A percentile compares a stretch with the other conserved stretches of the same genome.
These are phyloP conservation scores for Pulveroboletus sp. DNA, from an alignment of 768 basidiomycete genomes.

Conservation along the genomic window DNA sequence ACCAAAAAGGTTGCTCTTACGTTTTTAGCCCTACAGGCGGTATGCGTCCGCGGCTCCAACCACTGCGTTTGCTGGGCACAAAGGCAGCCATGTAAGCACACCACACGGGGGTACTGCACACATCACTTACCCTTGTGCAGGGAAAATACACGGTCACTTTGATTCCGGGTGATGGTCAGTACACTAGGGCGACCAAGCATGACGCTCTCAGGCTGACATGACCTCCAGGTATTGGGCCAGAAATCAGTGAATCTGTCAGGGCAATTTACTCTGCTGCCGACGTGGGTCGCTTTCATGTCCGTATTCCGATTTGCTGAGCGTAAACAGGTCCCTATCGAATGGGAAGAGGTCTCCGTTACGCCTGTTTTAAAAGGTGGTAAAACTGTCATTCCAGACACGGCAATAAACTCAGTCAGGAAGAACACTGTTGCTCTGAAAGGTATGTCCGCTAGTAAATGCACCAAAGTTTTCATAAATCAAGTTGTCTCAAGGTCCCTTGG, in stretches of 20 bases:
- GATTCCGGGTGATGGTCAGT: constrained; percentile 91
- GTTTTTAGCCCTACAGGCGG: constrained; percentile 48
- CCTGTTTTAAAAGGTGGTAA: constrained; percentile 93
- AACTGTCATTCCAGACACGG: constrained; percentile 92
- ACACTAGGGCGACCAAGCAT: constrained; percentile 5
- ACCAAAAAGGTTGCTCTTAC: constrained; percentile 9
- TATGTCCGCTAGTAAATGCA: constrained; percentile 28
- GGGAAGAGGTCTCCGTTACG: constrained; percentile 98
- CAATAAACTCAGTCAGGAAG: constrained; percentile 89
- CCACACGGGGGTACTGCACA: background rate
- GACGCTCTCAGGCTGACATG: constrained; percentile 18
- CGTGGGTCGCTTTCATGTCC: constrained; percentile 38
- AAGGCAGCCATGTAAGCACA: constrained; percentile 74
- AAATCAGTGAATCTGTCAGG: constrained; percentile 96
- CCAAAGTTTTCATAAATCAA: constrained; percentile 11
- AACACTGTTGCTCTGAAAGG: constrained; percentile 99
- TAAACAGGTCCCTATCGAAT: constrained; percentile 89
- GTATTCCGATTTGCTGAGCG: constrained; percentile 10
- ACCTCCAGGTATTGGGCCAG: constrained; percentile 88
- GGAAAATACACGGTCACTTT: constrained; percentile 96
- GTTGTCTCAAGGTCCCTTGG: constrained; percentile 70
- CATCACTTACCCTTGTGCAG: constrained; percentile 38
- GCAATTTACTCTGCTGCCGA: constrained; percentile 88
- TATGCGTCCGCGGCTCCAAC: constrained; percentile 78
- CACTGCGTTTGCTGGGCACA: constrained; percentile 87